phyloP scores from a whole-genome alignment of 1,284 basidiomycete species.

The Microbotryum violaceum region DNA sequence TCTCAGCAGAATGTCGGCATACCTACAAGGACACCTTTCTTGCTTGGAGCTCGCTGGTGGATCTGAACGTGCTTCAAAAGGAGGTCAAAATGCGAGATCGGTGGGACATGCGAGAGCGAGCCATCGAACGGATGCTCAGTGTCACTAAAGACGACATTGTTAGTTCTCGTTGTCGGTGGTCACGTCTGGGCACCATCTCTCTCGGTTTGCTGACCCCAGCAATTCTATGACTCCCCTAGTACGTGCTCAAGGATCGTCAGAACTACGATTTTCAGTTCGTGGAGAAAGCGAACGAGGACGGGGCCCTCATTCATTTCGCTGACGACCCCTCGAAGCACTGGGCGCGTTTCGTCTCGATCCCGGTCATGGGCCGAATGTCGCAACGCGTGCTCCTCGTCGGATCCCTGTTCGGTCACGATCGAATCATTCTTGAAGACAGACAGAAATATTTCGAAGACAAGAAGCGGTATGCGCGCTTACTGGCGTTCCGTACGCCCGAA shows the following conservation, averaged over 20 bases:
- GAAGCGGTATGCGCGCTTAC: constrained; percentile 1
- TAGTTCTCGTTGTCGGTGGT: background rate
- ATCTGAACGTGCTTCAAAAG: constrained; percentile 8
- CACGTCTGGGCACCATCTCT: background rate
- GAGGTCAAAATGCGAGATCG: constrained; percentile 14
- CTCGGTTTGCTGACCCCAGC: background rate
- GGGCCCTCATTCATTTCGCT: constrained; percentile 2
- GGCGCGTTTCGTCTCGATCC: constrained; percentile 18
- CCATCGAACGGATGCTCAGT: constrained; percentile 7
- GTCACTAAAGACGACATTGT: constrained; percentile 16
- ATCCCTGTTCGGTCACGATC: constrained; percentile 17
- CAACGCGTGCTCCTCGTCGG: constrained; percentile 26
- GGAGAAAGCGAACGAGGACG: too few relatives aligned
- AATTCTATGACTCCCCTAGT: constrained; percentile 1
- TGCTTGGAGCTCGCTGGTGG: constrained; percentile 25
- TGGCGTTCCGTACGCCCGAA: constrained; percentile 23
- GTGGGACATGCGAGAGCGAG: constrained; percentile 30
- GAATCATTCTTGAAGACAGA: background rate
- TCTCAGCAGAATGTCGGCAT: constrained; percentile 20
- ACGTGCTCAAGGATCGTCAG: constrained; percentile 17
- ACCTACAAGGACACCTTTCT: constrained; percentile 32
- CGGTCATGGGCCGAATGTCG: background rate
- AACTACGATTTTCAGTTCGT: constrained; percentile 17
- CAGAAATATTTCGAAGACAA: background rate
- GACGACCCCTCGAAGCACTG: constrained; percentile 6